Base-by-base conservation (phyloP, 768 basidiomycete genomes). In the Collybia nuda region DNA sequence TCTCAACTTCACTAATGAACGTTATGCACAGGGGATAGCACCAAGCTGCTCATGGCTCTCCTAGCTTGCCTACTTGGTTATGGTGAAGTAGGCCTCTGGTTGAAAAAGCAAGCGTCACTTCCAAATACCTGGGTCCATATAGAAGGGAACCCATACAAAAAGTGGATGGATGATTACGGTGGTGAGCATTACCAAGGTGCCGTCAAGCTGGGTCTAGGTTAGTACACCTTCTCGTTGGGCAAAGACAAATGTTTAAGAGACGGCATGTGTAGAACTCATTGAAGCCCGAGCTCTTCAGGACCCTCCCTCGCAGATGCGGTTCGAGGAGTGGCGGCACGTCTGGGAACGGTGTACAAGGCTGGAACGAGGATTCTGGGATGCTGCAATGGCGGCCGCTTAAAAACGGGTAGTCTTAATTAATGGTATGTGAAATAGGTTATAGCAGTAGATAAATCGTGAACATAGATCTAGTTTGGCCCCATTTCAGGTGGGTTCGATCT, bases 361-460 rank as follows among this genome's bases (percentile, higher is more conserved):
- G 40, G 94, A 98, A 69, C 87, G 82, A 56, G 81, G 77, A 0
- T 96, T 96, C 63, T 98, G 94, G 94, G 89, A 95, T 61, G 71
- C 73, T 61, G 78, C 74, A 12, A 74, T 80, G 73, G 61, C 51
- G 7, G 56, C 53, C 28, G 32, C 32, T 32, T 32, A 32, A 11
- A 32, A 32, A 11, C 12, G 32, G 9, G 32, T 14, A 11, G 32
- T 32, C 12, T 11, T 32, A 11, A 32, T 32, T 32, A 32, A 32
- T 32, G 12, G 3, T 32, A 11, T 32, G 12, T 32, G 2, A 2
- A 32, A 14, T 32, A 32, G 32, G 9, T 9, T 32, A 32, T 32
- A 4, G 2, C 32, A 5, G 32, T 32, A 11, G 14, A 11, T 32
- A 6, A 11, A 11, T 14, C 14, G 32, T 11, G 12, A 32, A 32